Evolutionary conservation across 2,329 filamentous ascomycete species (phyloP).

Genomic region (Ophiosphaerella herpotricha): DNA sequence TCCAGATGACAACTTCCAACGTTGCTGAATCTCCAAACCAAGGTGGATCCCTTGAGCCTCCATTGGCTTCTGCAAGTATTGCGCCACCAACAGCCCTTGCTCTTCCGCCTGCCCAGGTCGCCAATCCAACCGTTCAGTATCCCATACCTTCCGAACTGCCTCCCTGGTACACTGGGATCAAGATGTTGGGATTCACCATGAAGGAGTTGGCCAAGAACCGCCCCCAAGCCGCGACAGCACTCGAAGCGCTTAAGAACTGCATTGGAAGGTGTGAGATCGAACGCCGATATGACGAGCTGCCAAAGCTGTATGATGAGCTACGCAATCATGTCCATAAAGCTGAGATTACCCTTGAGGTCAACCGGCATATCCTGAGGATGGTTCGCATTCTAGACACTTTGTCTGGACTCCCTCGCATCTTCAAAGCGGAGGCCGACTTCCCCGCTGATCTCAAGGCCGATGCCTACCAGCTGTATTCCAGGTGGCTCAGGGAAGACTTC

Average conservation of each 20-base stretch:
- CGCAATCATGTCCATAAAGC: slow-evolving; percentile 47
- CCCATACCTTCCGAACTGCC: neutral
- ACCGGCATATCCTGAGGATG: slow-evolving; percentile 37
- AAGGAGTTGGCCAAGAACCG: slow-evolving; percentile 15
- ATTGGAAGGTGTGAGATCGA: slow-evolving; percentile 23
- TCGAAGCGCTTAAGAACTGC: slow-evolving; percentile 31
- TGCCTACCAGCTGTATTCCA: slow-evolving; percentile 51
- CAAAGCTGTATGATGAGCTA: slow-evolving; percentile 36
- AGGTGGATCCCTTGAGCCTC: neutral
- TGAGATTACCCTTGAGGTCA: slow-evolving; percentile 41
- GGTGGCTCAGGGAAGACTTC: slow-evolving; percentile 51
- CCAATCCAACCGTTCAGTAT: slow-evolving; percentile 1
- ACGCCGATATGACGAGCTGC: slow-evolving; percentile 1
- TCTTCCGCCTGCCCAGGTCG: neutral
- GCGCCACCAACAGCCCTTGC: no score
- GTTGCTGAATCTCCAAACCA: neutral
- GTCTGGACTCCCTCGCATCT: slow-evolving; percentile 49
- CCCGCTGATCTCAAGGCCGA: slow-evolving; percentile 56
- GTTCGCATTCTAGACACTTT: slow-evolving; percentile 42
- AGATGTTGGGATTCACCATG: neutral
- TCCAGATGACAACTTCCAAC: no score
- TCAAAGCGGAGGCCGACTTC: slow-evolving; percentile 37
- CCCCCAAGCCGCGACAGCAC: slow-evolving; percentile 14
- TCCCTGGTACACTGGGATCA: slow-evolving; percentile 21
- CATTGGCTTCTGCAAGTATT: neutral